Conservation (phyloP, 1,284 basidiomycete genomes). For the Taiwanofungus camphoratus region DNA sequence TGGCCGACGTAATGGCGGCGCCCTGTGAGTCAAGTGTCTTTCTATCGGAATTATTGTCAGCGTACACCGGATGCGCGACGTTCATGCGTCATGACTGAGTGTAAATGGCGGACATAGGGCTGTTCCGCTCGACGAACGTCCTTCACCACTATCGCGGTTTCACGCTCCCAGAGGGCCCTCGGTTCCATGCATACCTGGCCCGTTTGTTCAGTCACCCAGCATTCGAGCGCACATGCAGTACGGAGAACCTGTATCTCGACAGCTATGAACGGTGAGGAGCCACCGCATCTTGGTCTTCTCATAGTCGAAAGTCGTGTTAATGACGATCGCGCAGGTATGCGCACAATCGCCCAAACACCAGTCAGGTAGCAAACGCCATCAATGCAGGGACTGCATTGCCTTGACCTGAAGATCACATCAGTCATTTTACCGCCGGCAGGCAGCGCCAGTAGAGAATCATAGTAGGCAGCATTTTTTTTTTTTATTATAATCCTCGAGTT, state of each 20-base stretch:
- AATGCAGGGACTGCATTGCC: conserved; percentile 57
- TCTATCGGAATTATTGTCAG: too few species aligned
- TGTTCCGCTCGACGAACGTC: conserved; percentile 61
- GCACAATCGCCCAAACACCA: conserved; percentile 67
- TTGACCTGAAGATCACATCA: too few species aligned
- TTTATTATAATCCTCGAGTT: too few species aligned
- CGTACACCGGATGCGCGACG: too few species aligned
- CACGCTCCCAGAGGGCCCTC: conserved; percentile 41
- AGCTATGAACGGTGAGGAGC: conserved; percentile 63
- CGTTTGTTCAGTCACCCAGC: conserved; percentile 56
- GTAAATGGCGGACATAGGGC: too few species aligned
- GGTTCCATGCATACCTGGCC: conserved; percentile 48
- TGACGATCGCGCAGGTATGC: conserved; percentile 46
- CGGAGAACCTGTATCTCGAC: conserved; percentile 68
- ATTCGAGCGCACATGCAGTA: conserved; percentile 67
- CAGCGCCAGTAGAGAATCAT: too few species aligned
- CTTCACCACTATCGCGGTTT: conserved; percentile 69
- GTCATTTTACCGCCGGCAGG: too few species aligned
- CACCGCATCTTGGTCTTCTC: not conserved
- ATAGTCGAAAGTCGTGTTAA: conserved; percentile 1
- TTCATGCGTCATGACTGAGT: too few species aligned
- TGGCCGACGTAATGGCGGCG: conserved; percentile 65
- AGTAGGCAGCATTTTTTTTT: too few species aligned
- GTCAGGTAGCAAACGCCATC: conserved; percentile 67
- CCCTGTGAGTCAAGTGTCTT: conserved; percentile 55